Conservation (phyloP, 345 rosid genomes). For the Eucalyptus pauciflora region DNA sequence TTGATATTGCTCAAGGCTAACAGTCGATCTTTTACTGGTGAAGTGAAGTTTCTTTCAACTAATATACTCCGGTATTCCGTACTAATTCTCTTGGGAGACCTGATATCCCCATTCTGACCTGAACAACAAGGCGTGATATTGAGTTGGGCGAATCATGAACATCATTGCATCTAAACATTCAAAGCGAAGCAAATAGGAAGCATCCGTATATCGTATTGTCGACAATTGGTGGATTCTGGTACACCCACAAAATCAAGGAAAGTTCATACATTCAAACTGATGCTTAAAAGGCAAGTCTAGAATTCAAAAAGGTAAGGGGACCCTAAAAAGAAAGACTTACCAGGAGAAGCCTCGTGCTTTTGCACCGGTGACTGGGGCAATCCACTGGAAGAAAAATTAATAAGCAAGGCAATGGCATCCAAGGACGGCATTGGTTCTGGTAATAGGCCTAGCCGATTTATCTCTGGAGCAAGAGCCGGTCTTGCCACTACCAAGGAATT, state of each 20-base stretch:
- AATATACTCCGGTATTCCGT: conserved; percentile 73
- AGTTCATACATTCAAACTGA: neutral
- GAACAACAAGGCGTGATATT: neutral
- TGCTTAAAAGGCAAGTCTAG: neutral
- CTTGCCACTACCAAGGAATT: conserved; percentile 87
- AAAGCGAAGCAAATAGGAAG: neutral
- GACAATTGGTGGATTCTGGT: neutral
- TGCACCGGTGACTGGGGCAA: conserved; percentile 25
- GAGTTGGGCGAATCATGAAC: neutral
- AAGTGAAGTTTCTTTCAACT: conserved; percentile 75
- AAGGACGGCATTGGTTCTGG: conserved; percentile 87
- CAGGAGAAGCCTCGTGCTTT: conserved; percentile 47
- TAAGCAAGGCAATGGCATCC: conserved; percentile 70
- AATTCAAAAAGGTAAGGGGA: neutral
- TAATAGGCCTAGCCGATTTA: conserved; percentile 52
- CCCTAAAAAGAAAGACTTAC: conserved; percentile 7
- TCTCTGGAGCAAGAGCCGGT: conserved; percentile 53
- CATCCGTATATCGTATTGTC: neutral
- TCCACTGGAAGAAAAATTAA: conserved; percentile 37
- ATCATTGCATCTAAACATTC: neutral
- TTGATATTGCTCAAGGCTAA: conserved; percentile 42
- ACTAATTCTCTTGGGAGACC: conserved; percentile 58
- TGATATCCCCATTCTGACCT: conserved; percentile 87
- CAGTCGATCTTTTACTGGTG: conserved; percentile 75
- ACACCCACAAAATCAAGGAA: neutral